phyloP scores from a whole-genome alignment of 306 rosid genomes.

The Carpinus fangiana region DNA sequence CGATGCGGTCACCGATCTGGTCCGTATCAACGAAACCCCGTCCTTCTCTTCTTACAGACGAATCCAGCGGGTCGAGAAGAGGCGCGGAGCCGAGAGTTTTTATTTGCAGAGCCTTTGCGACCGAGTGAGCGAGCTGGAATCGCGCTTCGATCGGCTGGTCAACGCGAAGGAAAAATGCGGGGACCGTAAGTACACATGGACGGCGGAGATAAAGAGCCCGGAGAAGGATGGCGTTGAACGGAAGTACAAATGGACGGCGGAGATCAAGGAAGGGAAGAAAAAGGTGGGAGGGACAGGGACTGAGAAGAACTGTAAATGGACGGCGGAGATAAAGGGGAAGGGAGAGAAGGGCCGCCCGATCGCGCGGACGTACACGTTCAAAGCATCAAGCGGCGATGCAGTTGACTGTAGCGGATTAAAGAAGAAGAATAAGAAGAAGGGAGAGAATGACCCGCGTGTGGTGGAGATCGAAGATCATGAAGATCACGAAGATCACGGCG shows the following conservation, averaged over 20 bases:
- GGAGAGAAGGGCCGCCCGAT: constrained; percentile 49
- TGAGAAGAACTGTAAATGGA: constrained; percentile 65
- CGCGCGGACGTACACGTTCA: constrained; percentile 58
- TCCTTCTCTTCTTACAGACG: constrained; percentile 34
- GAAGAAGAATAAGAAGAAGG: constrained; percentile 47
- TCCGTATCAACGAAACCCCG: constrained; percentile 43
- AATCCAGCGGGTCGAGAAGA: constrained; percentile 52
- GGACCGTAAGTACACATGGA: constrained; percentile 82
- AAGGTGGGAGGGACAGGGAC: constrained; percentile 22
- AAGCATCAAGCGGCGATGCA: constrained; percentile 45
- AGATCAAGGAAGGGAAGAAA: constrained; percentile 59
- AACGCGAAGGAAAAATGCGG: constrained; percentile 24
- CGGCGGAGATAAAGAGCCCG: constrained; percentile 68
- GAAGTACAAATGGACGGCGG: constrained; percentile 77
- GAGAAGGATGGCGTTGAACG: constrained; percentile 57
- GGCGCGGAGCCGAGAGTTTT: constrained; percentile 35
- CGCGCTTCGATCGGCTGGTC: constrained; percentile 59
- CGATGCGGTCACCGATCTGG: constrained; percentile 54
- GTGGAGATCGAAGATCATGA: constrained; percentile 82
- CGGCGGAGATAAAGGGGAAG: constrained; percentile 80
- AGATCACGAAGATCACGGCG: constrained; percentile 56
- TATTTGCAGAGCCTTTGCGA: constrained; percentile 53
- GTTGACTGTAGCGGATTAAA: constrained; percentile 22
- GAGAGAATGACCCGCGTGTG: constrained; percentile 45
- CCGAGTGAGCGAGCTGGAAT: constrained; percentile 67